These are phyloP conservation scores for Cryphonectria radicalis DNA, from an alignment of 2,329 filamentous ascomycete genomes.

Conservation along the genomic window DNA sequence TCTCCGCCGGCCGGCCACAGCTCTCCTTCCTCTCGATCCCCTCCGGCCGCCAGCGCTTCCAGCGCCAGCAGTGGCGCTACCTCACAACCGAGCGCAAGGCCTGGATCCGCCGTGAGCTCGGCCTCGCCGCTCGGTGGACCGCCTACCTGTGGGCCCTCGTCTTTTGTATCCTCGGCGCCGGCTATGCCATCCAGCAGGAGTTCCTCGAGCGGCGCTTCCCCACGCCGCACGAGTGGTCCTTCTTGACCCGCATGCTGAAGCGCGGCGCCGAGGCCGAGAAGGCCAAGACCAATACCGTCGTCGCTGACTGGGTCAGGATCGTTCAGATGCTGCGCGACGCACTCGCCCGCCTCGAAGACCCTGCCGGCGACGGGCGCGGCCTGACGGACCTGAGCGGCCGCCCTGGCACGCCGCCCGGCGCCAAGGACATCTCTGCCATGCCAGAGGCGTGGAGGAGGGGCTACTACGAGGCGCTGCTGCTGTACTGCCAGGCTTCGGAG, in stretches of 20 bases:
- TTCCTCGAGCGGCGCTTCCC: slow-evolving; percentile 75
- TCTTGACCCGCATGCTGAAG: slow-evolving; percentile 69
- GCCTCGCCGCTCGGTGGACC: slow-evolving; percentile 70
- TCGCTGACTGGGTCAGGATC: slow-evolving; percentile 71
- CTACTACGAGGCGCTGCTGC: slow-evolving; percentile 83
- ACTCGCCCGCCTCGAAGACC: slow-evolving; percentile 71
- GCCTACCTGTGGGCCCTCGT: slow-evolving; percentile 68
- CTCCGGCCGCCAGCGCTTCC: slow-evolving; percentile 37
- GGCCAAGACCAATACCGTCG: slow-evolving; percentile 58
- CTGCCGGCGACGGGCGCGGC: slow-evolving; percentile 68
- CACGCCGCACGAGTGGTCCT: slow-evolving; percentile 81
- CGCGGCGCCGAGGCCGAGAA: slow-evolving; percentile 66
- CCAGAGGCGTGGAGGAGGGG: slow-evolving; percentile 84
- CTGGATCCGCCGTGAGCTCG: slow-evolving; percentile 73
- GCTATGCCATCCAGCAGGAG: slow-evolving; percentile 73
- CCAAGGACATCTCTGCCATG: slow-evolving; percentile 74
- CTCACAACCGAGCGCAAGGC: slow-evolving; percentile 78
- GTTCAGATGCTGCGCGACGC: slow-evolving; percentile 64
- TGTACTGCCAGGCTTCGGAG: slow-evolving; percentile 75
- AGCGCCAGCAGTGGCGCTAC: slow-evolving; percentile 63
- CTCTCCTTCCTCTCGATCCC: slow-evolving; percentile 57
- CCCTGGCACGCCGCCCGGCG: slow-evolving; percentile 48
- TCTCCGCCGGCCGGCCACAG: slow-evolving; percentile 45
- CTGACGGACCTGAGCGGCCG: slow-evolving; percentile 58
- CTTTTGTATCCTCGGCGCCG: slow-evolving; percentile 62